Base-by-base conservation (phyloP, 2,329 filamentous ascomycete genomes). In the Sarocladiaceae sp. region DNA sequence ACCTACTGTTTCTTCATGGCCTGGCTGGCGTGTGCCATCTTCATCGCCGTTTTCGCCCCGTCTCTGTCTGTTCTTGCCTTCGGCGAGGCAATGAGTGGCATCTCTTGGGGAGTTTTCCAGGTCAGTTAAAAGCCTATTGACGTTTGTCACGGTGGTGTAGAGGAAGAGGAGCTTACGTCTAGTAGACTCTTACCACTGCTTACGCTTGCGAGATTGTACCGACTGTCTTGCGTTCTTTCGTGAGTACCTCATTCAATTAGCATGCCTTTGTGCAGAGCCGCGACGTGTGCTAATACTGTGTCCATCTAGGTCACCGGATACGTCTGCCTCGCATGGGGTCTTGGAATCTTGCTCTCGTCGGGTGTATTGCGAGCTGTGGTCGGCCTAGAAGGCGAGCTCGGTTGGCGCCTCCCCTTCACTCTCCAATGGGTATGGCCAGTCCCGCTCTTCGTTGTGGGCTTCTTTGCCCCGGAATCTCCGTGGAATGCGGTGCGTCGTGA, bases 171-270 rank as follows among this genome's bases (percentile, higher is more conserved):
- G 18, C 39, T 42, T 6, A 42, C 18, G 20, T 25, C n/a, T 17
- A 10, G 8, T 60, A 69, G 50, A 74, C 71, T 0, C 61, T 75
- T 1, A 64, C 65, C 1, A 67, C 71, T 0, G 67, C 72, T 0
- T 78, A 78, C 53, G 74, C 74, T 0, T 71, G 69, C 1, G 72
- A 75, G 52, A 56, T 66, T 5, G 63, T 62, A 25, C 64, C 72
- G 1, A 57, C 60, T 1, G 49, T 64, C 0, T 64, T 74, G 0
- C 62, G 72, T 7, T 59, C 64, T 2, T 42, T 33, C 29, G 29
- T 33, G 15, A 15, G 29, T 33, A 8, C 15, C n/a, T n/a, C n/a
- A n/a, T n/a, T n/a, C n/a, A n/a, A n/a, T 33, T 33, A 10, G 29
- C 29, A 8, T 33, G 29, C 29, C 29, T n/a, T n/a, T n/a, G n/a